A percentile compares a stretch with the other conserved stretches of the same genome.
Evolutionary conservation across 371 early-diverging fungal species (phyloP).

Genomic region (Funneliformis caledonium): DNA sequence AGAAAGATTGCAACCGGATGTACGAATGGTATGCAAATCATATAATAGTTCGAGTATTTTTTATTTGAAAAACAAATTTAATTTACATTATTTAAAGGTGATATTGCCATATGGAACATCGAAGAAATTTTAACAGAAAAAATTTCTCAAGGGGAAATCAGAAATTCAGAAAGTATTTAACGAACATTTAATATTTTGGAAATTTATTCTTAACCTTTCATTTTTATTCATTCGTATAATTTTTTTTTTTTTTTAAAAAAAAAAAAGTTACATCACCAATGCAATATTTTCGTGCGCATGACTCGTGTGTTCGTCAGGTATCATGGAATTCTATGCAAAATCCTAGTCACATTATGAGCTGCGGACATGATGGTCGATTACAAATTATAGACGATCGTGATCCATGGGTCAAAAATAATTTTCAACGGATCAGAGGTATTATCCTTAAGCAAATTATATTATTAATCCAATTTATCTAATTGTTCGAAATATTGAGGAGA

Average conservation of each 20-base stretch:
- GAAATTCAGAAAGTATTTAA: neutral
- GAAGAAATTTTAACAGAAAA: constrained; percentile 36
- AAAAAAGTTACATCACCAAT: neutral
- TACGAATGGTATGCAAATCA: constrained; percentile 44
- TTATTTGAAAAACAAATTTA: neutral
- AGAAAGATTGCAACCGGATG: constrained; percentile 46
- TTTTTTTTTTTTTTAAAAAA: neutral
- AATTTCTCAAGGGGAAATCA: neutral
- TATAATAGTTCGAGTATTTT: neutral
- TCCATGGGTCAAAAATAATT: constrained; percentile 43
- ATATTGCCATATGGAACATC: constrained; percentile 48
- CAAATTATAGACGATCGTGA: constrained; percentile 50
- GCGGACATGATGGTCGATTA: constrained; percentile 55
- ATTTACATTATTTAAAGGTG: constrained; percentile 33
- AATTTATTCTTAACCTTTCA: neutral
- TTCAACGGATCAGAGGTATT: constrained; percentile 28
- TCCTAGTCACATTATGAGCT: constrained; percentile 40
- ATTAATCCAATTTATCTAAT: neutral
- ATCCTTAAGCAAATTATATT: neutral
- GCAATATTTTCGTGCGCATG: constrained; percentile 42
- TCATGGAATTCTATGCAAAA: constrained; percentile 43
- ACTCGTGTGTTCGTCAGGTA: constrained; percentile 42
- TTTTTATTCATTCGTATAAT: neutral
- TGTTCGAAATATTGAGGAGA: neutral
- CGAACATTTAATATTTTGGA: neutral